These are phyloP conservation scores for Rhamnella rubrinervis DNA, from an alignment of 331 rosid genomes.

Conservation along the genomic window DNA sequence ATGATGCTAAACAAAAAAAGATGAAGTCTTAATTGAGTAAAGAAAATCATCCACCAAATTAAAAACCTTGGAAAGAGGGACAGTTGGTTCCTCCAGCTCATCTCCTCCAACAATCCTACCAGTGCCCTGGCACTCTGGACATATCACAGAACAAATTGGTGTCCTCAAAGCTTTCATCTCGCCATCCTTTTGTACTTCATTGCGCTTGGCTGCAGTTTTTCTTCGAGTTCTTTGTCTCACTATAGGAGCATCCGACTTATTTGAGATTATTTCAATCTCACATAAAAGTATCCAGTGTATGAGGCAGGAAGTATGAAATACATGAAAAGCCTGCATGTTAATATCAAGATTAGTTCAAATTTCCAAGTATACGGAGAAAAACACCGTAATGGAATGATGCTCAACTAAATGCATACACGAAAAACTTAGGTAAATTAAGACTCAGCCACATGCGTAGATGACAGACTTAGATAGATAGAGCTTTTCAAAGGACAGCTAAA, in stretches of 20 bases:
- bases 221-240: conserved; percentile 46
- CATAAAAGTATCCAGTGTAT: conserved; percentile 82
- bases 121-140: conserved; percentile 96
- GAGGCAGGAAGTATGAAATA: conserved; percentile 81
- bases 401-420: background rate
- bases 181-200: conserved; percentile 34
- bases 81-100: conserved; percentile 53
- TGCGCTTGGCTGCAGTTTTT: conserved; percentile 41
- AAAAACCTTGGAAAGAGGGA: conserved; percentile 68
- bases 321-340: conserved; percentile 71
- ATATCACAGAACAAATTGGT: conserved; percentile 49
- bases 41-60: conserved; percentile 2
- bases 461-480: conserved; percentile 5
- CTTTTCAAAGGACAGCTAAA: background rate
- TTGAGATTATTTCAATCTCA: conserved; percentile 56
- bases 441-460: background rate
- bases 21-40: background rate
- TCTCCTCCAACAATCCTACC: conserved; percentile 49
- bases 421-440: conserved; percentile 1
- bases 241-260: conserved; percentile 41
- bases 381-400: background rate
- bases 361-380: background rate
- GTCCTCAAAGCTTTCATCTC: conserved; percentile 31
- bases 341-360: conserved; percentile 10
- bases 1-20: background rate